phyloP scores from a whole-genome alignment of 208 protist genomes.

The Novymonas esmeraldas region DNA sequence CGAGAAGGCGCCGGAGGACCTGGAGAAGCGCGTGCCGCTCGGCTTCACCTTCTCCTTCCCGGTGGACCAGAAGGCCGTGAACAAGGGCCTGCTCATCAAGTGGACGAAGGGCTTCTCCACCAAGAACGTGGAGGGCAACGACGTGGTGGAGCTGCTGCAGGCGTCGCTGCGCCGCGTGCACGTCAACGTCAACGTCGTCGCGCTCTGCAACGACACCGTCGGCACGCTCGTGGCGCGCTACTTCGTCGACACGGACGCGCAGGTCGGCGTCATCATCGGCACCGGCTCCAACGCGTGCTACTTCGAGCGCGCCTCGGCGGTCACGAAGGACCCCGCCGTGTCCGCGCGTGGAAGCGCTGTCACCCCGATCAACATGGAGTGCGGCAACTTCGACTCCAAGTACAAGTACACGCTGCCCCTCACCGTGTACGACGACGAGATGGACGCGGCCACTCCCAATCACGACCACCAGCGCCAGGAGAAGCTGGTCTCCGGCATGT shows the following conservation, averaged over 20 bases:
- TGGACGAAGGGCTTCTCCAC: conserved; percentile 94
- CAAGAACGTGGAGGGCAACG: conserved; percentile 81
- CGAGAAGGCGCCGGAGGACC: conserved; percentile 63
- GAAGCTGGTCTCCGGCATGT: conserved; percentile 93
- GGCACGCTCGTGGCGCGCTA: conserved; percentile 85
- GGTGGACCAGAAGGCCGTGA: conserved; percentile 78
- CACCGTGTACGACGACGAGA: conserved; percentile 72
- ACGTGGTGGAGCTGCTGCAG: conserved; percentile 90
- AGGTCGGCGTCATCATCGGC: conserved; percentile 90
- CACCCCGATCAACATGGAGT: conserved; percentile 92
- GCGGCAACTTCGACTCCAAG: conserved; percentile 90
- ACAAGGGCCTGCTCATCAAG: conserved; percentile 79
- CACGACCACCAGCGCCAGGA: conserved; percentile 73
- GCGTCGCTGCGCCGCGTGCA: conserved; percentile 55
- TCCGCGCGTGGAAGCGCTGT: conserved; percentile 41
- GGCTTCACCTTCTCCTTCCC: conserved; percentile 95
- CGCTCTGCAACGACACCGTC: conserved; percentile 93
- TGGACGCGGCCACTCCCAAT: conserved; percentile 75
- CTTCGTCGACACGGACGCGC: conserved; percentile 61
- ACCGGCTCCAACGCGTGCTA: conserved; percentile 93
- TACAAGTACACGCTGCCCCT: conserved; percentile 72
- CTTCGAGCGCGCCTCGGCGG: conserved; percentile 72
- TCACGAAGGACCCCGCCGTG: conserved; percentile 76
- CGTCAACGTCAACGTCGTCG: conserved; percentile 83
- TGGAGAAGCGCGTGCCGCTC: conserved; percentile 61